A percentile compares a stretch with the other conserved stretches of the same genome.
phyloP scores from a whole-genome alignment of 768 basidiomycete species.

The Podaxis mareebaensis region DNA sequence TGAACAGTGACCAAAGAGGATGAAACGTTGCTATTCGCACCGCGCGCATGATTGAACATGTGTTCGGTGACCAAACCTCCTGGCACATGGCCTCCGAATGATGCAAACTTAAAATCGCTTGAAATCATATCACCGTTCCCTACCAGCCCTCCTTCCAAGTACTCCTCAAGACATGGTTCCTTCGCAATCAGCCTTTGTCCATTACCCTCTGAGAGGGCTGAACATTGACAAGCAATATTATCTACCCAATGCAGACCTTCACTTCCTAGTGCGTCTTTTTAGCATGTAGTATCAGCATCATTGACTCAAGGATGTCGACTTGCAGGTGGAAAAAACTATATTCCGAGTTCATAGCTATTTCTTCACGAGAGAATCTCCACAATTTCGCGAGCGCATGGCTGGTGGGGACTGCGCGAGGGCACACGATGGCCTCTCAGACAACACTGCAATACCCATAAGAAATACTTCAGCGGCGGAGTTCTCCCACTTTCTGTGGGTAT shows the following conservation, averaged over 20 bases:
- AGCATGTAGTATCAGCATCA: not conserved
- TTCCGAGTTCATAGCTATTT: constrained; percentile 57
- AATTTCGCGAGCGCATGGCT: constrained; percentile 37
- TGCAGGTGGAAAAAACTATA: constrained; percentile 44
- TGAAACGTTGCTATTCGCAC: too few species aligned
- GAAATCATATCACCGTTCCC: too few species aligned
- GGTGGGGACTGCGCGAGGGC: constrained; percentile 27
- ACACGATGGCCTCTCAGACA: constrained; percentile 33
- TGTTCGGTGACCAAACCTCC: too few species aligned
- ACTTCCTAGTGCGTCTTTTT: not conserved
- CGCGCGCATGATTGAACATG: too few species aligned
- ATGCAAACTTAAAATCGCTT: too few species aligned
- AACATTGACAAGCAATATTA: not conserved
- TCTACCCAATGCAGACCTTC: not conserved
- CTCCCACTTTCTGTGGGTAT: constrained; percentile 57
- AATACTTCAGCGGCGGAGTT: constrained; percentile 49
- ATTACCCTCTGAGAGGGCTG: not conserved
- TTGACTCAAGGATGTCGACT: not conserved
- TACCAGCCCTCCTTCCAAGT: too few species aligned
- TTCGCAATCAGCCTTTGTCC: not conserved
- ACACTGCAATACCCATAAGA: constrained; percentile 39
- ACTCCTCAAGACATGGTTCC: not conserved
- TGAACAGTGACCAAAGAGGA: too few species aligned
- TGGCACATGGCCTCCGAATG: too few species aligned
- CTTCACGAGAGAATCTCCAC: constrained; percentile 50